phyloP scores from a whole-genome alignment of 805 yeast species.

The Yamadazyma endophytica region DNA sequence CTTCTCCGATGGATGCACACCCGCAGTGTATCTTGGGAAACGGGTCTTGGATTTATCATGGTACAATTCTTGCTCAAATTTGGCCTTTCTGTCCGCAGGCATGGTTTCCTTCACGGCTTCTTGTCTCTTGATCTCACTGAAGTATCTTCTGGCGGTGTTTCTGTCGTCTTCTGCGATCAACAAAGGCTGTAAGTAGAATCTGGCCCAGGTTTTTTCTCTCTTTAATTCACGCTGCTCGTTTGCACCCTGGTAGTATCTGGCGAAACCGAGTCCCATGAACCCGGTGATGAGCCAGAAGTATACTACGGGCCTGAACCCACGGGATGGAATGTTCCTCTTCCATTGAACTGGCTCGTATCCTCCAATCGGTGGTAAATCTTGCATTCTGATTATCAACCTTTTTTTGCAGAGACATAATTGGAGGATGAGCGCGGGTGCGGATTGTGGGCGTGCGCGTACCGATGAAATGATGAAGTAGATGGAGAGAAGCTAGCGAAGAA shows the following conservation, averaged over 20 bases:
- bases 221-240: slow-evolving; percentile 71
- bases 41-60: slow-evolving; percentile 42
- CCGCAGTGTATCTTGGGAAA: slow-evolving; percentile 40
- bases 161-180: slow-evolving; percentile 82
- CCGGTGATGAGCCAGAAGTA: slow-evolving; percentile 64
- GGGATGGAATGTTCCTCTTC: slow-evolving; percentile 80
- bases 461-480: too few species aligned
- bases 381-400: too few species aligned
- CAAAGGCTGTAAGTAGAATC: slow-evolving; percentile 68
- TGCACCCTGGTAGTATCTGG: slow-evolving; percentile 59
- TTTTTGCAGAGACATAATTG: too few species aligned
- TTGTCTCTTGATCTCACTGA: slow-evolving; percentile 65
- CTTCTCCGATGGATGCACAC: slow-evolving; percentile 29
- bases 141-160: slow-evolving; percentile 66
- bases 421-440: too few species aligned
- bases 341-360: slow-evolving; percentile 87
- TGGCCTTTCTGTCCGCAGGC: slow-evolving; percentile 34
- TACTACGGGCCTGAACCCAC: slow-evolving; percentile 78
- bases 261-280: slow-evolving; percentile 69
- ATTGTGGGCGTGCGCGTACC: too few species aligned
- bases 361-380: slow-evolving; percentile 83
- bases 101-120: slow-evolving; percentile 42
- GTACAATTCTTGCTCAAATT: slow-evolving; percentile 40
- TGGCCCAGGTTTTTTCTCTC: slow-evolving; percentile 75
- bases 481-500: too few species aligned